Conservation (phyloP, 2,329 filamentous ascomycete genomes). For the Hypomyces perniciosus region DNA sequence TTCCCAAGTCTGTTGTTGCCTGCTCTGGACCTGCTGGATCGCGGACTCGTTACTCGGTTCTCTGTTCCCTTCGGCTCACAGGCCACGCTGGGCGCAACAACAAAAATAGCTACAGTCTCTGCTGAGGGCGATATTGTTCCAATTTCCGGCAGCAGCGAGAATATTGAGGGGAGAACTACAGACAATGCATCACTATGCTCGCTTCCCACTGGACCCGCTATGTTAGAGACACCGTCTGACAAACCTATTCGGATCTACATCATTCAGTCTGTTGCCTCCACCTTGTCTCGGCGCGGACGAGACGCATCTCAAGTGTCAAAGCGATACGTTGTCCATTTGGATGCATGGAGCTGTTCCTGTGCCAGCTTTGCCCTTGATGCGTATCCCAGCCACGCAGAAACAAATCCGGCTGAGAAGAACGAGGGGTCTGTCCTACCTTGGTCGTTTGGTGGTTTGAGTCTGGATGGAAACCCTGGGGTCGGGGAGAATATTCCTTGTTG, state of each 20-base stretch:
- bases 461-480: constrained; percentile 26
- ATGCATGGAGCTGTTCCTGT: constrained; percentile 85
- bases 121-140: not conserved
- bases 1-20: constrained; percentile 77
- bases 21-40: constrained; percentile 81
- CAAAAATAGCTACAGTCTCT: not conserved
- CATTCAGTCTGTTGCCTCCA: constrained; percentile 53
- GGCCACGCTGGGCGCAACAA: not conserved
- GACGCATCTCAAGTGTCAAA: constrained; percentile 15
- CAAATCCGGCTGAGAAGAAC: not conserved
- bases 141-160: not conserved
- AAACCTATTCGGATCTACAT: constrained; percentile 44
- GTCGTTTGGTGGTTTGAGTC: constrained; percentile 46
- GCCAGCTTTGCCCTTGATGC: constrained; percentile 73
- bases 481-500: constrained; percentile 53
- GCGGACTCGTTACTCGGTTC: constrained; percentile 60
- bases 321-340: constrained; percentile 64
- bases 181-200: too few relatives aligned
- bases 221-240: not conserved
- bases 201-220: too few relatives aligned
- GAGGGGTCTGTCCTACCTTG: not conserved
- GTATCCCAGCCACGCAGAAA: constrained; percentile 38
- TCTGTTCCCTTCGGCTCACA: constrained; percentile 1
- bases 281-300: constrained; percentile 20
- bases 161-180: not conserved